Percentiles rank a stretch among this genome's conserved stretches.
Evolutionary conservation across 2,329 filamentous ascomycete species (phyloP).

Genomic region (Graphilbum fragrans): DNA sequence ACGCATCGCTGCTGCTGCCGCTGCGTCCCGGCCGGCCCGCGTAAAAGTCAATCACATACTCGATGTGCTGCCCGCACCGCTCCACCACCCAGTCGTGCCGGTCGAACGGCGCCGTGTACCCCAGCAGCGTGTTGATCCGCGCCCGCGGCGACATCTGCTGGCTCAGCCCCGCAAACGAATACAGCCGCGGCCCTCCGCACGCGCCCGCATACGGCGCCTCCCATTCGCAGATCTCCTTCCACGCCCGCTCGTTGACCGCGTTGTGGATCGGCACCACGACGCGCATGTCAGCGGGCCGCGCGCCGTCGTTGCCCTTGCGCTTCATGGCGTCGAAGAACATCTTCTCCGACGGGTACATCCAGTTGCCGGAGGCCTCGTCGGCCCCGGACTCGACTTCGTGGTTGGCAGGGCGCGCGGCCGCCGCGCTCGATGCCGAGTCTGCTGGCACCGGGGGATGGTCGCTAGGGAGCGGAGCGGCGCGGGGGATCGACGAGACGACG

Average conservation of each 20-base stretch:
- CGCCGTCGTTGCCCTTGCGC: slow-evolving; percentile 72
- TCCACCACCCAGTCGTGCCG: slow-evolving; percentile 96
- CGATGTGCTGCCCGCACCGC: slow-evolving; percentile 70
- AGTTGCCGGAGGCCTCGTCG: slow-evolving; percentile 64
- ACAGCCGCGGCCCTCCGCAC: slow-evolving; percentile 64
- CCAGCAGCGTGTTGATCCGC: slow-evolving; percentile 67
- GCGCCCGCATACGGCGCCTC: slow-evolving; percentile 53
- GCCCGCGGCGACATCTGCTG: slow-evolving; percentile 68
- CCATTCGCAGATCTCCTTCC: slow-evolving; percentile 85
- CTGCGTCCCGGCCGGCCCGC: slow-evolving; percentile 45
- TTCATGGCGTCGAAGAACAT: slow-evolving; percentile 98
- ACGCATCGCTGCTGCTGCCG: neutral
- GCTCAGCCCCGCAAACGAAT: slow-evolving; percentile 69
- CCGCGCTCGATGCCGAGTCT: slow-evolving; percentile 22
- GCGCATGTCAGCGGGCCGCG: slow-evolving; percentile 63
- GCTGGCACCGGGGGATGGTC: neutral
- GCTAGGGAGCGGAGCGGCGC: slow-evolving; percentile 29
- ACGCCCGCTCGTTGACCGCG: slow-evolving; percentile 93
- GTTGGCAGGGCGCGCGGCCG: slow-evolving; percentile 39
- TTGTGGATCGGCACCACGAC: slow-evolving; percentile 96
- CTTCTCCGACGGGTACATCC: slow-evolving; percentile 92
- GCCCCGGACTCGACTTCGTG: slow-evolving; percentile 66
- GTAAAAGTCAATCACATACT: slow-evolving; percentile 98
- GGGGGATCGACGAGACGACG: slow-evolving; percentile 69
- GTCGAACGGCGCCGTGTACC: slow-evolving; percentile 90